These are phyloP conservation scores for Ehretia macrophylla DNA, from an alignment of 257 asterid genomes.

Conservation along the genomic window DNA sequence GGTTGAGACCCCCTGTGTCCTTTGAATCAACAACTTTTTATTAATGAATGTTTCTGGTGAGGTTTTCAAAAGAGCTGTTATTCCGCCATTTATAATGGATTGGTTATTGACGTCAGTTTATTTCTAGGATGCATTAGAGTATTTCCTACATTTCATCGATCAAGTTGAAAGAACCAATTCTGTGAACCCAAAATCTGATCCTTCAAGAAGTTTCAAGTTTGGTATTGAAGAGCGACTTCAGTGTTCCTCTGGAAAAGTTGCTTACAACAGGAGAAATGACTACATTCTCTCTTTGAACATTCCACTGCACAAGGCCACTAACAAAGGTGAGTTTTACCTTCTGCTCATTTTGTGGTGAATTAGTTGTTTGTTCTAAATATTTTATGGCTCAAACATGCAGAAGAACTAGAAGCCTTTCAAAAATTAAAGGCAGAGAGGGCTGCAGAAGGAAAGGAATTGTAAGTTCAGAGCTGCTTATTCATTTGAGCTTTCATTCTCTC, in stretches of 20 bases:
- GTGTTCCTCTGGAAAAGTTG: constrained; percentile 85
- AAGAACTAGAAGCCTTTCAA: constrained; percentile 63
- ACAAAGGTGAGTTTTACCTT: constrained; percentile 61
- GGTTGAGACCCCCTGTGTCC: too few relatives aligned
- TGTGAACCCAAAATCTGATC: constrained; percentile 59
- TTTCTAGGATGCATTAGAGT: constrained; percentile 89
- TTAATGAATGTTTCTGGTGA: too few relatives aligned
- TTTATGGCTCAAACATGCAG: constrained; percentile 36
- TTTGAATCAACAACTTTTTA: too few relatives aligned
- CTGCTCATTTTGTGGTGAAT: constrained; percentile 3
- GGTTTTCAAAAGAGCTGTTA: too few relatives aligned
- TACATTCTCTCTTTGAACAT: constrained; percentile 77
- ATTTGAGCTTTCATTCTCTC: constrained; percentile 6
- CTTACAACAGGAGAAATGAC: constrained; percentile 78
- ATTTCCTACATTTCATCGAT: constrained; percentile 91
- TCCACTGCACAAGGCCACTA: constrained; percentile 82
- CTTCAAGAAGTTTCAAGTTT: constrained; percentile 90
- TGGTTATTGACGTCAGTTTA: neutral
- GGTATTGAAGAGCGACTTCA: constrained; percentile 93
- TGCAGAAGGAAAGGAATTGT: constrained; percentile 75
- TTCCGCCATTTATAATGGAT: too few relatives aligned
- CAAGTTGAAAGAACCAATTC: constrained; percentile 80
- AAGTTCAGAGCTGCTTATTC: constrained; percentile 28
- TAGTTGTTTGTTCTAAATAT: constrained; percentile 18
- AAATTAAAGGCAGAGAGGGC: constrained; percentile 68